phyloP scores from a whole-genome alignment of 2,329 filamentous ascomycete species.

The Exophiala oligosperma region DNA sequence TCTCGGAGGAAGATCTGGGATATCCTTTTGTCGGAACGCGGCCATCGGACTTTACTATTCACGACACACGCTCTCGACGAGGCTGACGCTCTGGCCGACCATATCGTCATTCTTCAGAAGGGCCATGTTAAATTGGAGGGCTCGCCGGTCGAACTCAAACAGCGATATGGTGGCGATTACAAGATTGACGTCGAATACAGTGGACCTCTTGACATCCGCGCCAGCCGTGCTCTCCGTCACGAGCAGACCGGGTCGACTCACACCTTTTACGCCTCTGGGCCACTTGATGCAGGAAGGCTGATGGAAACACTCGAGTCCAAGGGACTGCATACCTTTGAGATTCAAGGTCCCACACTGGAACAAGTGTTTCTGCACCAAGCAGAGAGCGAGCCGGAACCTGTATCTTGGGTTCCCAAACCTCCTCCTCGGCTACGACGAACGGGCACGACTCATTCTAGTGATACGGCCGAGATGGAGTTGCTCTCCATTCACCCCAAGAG shows the following conservation, averaged over 20 bases:
- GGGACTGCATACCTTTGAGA: constrained; percentile 73
- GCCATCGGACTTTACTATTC: constrained; percentile 75
- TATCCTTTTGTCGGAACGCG: constrained; percentile 80
- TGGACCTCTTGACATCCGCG: constrained; percentile 38
- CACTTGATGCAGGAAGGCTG: constrained; percentile 67
- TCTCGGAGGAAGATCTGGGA: constrained; percentile 90
- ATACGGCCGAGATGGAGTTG: no score
- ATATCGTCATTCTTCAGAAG: constrained; percentile 83
- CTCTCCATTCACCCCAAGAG: no score
- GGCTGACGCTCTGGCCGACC: constrained; percentile 82
- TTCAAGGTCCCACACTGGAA: constrained; percentile 84
- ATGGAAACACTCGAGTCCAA: constrained; percentile 66
- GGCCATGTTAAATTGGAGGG: constrained; percentile 69
- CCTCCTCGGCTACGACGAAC: no score
- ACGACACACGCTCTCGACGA: constrained; percentile 94
- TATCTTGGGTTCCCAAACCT: no score
- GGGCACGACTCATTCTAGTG: no score
- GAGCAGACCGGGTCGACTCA: constrained; percentile 65
- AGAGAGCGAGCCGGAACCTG: constrained; percentile 56
- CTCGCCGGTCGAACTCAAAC: constrained; percentile 80
- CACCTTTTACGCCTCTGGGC: constrained; percentile 69
- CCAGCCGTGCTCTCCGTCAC: constrained; percentile 55
- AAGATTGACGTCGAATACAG: constrained; percentile 68
- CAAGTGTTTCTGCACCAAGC: constrained; percentile 85
- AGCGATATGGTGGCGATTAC: constrained; percentile 77